Conservation (phyloP, 495 filamentous ascomycete species). For the Pseudotulostoma volvatum region DNA sequence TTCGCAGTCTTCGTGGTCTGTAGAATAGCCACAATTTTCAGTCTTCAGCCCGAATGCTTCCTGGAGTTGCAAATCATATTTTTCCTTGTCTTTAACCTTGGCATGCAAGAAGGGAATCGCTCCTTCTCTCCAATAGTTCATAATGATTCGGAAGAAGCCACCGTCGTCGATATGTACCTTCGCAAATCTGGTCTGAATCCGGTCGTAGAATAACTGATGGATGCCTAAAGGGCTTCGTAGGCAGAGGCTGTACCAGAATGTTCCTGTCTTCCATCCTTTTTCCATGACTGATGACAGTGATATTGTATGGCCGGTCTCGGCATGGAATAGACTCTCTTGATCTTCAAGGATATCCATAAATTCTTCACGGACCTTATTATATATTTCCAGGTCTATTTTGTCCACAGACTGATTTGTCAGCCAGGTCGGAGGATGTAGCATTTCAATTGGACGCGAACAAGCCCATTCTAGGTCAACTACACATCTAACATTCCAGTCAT, state of each 20-base stretch:
- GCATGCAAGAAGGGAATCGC: too few species aligned
- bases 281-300: constrained; percentile 1
- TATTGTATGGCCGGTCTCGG: too few species aligned
- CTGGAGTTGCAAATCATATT: too few species aligned
- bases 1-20: too few species aligned
- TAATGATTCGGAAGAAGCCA: too few species aligned
- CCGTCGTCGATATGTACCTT: too few species aligned
- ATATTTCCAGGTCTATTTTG: constrained; percentile 9
- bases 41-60: too few species aligned
- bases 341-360: too few species aligned
- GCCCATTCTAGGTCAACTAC: constrained; percentile 18
- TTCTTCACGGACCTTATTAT: constrained; percentile 4
- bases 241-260: constrained; percentile 16
- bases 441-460: constrained; percentile 13
- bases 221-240: constrained; percentile 11
- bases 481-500: constrained; percentile 10
- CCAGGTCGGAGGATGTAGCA: constrained; percentile 20
- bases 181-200: constrained; percentile 9
- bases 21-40: too few species aligned
- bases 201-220: constrained; percentile 7
- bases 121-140: too few species aligned
- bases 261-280: constrained; percentile 6
- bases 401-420: constrained; percentile 16
- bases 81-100: too few species aligned
- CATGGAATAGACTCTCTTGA: constrained; percentile 5